phyloP scores from a whole-genome alignment of 306 rosid genomes.

The Cicer pinnatifidum region DNA sequence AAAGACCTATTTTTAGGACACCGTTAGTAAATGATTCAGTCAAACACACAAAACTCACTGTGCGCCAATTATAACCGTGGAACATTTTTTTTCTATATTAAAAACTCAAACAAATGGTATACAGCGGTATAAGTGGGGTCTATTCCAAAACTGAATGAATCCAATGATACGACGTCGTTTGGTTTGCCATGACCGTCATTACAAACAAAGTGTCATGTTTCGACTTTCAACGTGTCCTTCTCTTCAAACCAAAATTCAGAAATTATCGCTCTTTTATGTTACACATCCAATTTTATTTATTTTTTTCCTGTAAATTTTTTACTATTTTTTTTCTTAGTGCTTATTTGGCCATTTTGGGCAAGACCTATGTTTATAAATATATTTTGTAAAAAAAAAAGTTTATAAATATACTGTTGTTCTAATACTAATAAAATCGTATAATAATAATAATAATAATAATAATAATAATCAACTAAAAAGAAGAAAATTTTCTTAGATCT shows the following conservation, averaged over 20 bases:
- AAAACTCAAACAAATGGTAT: background rate
- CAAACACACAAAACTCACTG: background rate
- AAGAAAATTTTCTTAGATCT: background rate
- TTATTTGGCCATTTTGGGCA: background rate
- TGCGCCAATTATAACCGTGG: background rate
- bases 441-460: background rate
- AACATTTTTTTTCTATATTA: background rate
- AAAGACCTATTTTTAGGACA: no score
- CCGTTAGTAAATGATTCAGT: no score
- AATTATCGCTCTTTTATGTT: background rate
- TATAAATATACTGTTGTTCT: background rate
- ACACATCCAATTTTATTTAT: background rate
- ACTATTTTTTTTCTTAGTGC: background rate
- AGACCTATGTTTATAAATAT: background rate
- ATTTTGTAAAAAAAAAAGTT: no score
- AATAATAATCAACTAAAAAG: background rate
- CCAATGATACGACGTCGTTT: slow-evolving; percentile 27
- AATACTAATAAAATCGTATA: background rate
- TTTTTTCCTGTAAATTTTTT: no score
- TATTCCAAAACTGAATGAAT: background rate
- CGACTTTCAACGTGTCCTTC: slow-evolving; percentile 24
- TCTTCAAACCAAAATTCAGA: slow-evolving; percentile 5
- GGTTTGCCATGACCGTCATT: background rate
- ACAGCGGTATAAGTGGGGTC: background rate
- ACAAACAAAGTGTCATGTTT: slow-evolving; percentile 10